A percentile compares a stretch with the other conserved stretches of the same genome.
phyloP scores from a whole-genome alignment of 257 asterid genomes.

The Scutellaria barbata region DNA sequence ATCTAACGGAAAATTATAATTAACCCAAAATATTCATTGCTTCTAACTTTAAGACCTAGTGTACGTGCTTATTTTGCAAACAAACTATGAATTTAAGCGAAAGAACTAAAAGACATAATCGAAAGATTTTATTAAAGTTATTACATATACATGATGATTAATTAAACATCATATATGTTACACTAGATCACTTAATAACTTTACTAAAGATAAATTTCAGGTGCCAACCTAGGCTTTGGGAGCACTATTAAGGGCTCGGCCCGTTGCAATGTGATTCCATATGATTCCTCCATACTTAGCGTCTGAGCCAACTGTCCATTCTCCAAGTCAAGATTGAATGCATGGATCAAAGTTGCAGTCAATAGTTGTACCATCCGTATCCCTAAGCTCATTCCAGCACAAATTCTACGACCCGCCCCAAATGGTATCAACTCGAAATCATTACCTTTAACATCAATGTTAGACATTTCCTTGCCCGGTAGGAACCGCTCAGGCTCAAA shows the following conservation, averaged over 20 bases:
- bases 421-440: slow-evolving; percentile 87
- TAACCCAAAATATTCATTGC: no score
- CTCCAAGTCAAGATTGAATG: slow-evolving; percentile 60
- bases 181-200: no score
- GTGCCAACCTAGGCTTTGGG: slow-evolving; percentile 61
- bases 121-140: no score
- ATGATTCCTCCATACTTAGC: slow-evolving; percentile 82
- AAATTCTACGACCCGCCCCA: slow-evolving; percentile 90
- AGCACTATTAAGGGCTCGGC: slow-evolving; percentile 63
- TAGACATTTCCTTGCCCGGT: slow-evolving; percentile 60
- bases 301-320: slow-evolving; percentile 48
- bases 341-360: slow-evolving; percentile 73
- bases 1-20: no score
- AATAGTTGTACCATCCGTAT: slow-evolving; percentile 75
- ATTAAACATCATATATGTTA: no score
- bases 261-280: slow-evolving; percentile 76
- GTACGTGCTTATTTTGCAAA: no score
- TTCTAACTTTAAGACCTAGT: no score
- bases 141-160: no score
- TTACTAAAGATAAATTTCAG: slow-evolving; percentile 40
- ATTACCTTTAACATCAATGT: slow-evolving; percentile 67
- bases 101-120: no score
- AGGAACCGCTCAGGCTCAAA: slow-evolving; percentile 72
- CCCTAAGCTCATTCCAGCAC: slow-evolving; percentile 82
- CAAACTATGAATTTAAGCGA: no score